Base-by-base conservation (phyloP, 2,329 filamentous ascomycete species). In the Metarhizium guizhouense region DNA sequence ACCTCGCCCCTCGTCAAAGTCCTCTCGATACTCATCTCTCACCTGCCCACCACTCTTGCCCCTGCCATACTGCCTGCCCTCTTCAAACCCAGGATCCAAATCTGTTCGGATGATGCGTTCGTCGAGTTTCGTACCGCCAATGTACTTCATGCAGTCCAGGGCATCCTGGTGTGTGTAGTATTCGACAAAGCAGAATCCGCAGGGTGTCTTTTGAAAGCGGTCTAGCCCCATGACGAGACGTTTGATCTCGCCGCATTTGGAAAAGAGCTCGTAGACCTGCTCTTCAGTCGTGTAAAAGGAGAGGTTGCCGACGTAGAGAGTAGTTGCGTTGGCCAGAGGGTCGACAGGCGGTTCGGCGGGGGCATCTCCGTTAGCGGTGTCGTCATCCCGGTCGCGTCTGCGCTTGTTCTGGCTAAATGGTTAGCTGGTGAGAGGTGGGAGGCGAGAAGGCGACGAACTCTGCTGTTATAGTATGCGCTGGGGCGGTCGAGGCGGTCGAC, bases 231-330 rank as follows among this genome's bases (percentile, higher is more conserved):
- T 99, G 61, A 99, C 84, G 51, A 99, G 83, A 32, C 94, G 89
- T 76, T 99, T 99, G 74, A 99, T 95, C 76, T 97, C 94, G 66
- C 94, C 94, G 72, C 91, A 93, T 79, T 96, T 96, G 57, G 87
- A 85, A 72, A 96, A 96, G 51, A 96, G 84, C 73, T 97, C 93
- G 72, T 97, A 93, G 58, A 99, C 96, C 71, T 99, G 94, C 75
- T 99, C 94, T 71, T 99, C 94, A 56, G 94, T 99, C 29, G 94
- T 99, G 79, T 96, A 96, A 76, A 96, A 96, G 45, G 92, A 95
- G 82, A 99, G 79, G 71, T 99, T 99, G 65, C 94, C 94, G 50
- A 99, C 93, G 68, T 99, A 99, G 69, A 99, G 88, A 0, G 94
- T 99, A 8, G 93, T 92, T 45, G 94, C 91, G 69, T 94, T 80